Evolutionary conservation across 441 rosid species (phyloP), one percentile per base, ranked within the genome.

Genomic region (Jatropha multifida): DNA sequence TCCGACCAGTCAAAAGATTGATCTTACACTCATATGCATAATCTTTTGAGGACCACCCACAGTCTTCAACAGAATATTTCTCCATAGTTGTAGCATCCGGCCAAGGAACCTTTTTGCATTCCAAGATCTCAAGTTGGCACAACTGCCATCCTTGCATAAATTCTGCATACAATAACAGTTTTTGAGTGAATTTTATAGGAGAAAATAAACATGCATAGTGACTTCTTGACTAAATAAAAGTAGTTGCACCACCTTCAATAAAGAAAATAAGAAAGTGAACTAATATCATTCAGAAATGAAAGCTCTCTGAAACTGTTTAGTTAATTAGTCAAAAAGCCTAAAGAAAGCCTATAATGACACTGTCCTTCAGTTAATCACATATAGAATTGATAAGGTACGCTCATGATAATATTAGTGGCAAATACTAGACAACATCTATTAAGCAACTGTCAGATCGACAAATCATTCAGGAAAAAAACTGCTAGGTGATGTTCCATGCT

Each of bases 1-100:
- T 94, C 37, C 86, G 88, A 37, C 98, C 98, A 74, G 98, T 92
- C 81, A 94, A 54, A 66, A 94, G 96, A 82, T 91, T 94, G 74
- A 94, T 90, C 83, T 83, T 89, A 79, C 93, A 91, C 86, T 92
- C 97, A 15, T 86, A 94, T 52, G 97, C 95, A 77, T 67, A 77
- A 78, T 92, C 88, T 76, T 78, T 88, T 51, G 81, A 77, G 46
- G 86, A 81, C 97, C 95, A 94, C 55, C 89, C 91, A 41, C 80
- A 89, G 74, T 86, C 91, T 73, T 86, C 92, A 73, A 92, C 76
- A 69, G 74, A 61, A 42, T 90, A 85, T 71, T 81, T 81, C 79
- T 81, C 85, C 86, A 88, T 89, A 60, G 81, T 72, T 48, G 32
- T 73, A 78, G 86, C 76, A 69, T 84, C 78, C 3, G 98, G 96